A percentile compares a stretch with the other conserved stretches of the same genome.
Evolutionary conservation across 805 yeast species (phyloP).

Genomic region (Kazachstania psychrophila): DNA sequence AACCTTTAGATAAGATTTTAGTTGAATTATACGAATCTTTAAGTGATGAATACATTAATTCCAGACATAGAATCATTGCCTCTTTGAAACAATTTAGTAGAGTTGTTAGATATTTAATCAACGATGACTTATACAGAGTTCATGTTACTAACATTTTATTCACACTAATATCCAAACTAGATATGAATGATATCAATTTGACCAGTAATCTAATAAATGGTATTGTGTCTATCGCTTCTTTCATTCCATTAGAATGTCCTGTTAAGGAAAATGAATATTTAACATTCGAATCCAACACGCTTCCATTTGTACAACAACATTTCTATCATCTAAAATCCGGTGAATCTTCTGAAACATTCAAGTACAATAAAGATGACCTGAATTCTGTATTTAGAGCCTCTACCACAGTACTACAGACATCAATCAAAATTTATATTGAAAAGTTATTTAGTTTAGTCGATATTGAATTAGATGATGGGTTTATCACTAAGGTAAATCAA

Average conservation of each 20-base stretch:
- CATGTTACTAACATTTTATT: constrained; percentile 70
- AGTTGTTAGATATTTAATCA: constrained; percentile 57
- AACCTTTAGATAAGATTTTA: constrained; percentile 44
- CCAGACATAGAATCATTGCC: constrained; percentile 71
- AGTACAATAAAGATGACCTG: constrained; percentile 38
- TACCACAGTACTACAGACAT: constrained; percentile 54
- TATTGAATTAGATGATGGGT: constrained; percentile 33
- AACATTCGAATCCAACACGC: constrained; percentile 33
- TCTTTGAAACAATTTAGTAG: constrained; percentile 62
- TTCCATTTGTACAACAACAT: constrained; percentile 58
- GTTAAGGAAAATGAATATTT: constrained; percentile 32
- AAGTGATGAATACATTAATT: constrained; percentile 51
- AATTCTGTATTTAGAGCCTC: constrained; percentile 59
- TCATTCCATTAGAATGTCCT: constrained; percentile 62
- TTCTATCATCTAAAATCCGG: constrained; percentile 38
- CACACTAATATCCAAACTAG: constrained; percentile 70
- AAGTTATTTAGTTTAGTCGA: constrained; percentile 59
- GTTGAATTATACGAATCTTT: constrained; percentile 73
- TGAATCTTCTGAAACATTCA: constrained; percentile 41
- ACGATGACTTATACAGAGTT: constrained; percentile 53
- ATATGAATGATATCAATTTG: constrained; percentile 77
- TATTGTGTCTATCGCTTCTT: constrained; percentile 60
- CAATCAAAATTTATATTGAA: constrained; percentile 49
- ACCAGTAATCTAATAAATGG: constrained; percentile 63
- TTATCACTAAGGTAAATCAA: constrained; percentile 36